Evolutionary conservation across 352 stramenopile species (phyloP), one percentile per base, ranked within the genome.

Genomic region (Halophytophthora polymorphica): DNA sequence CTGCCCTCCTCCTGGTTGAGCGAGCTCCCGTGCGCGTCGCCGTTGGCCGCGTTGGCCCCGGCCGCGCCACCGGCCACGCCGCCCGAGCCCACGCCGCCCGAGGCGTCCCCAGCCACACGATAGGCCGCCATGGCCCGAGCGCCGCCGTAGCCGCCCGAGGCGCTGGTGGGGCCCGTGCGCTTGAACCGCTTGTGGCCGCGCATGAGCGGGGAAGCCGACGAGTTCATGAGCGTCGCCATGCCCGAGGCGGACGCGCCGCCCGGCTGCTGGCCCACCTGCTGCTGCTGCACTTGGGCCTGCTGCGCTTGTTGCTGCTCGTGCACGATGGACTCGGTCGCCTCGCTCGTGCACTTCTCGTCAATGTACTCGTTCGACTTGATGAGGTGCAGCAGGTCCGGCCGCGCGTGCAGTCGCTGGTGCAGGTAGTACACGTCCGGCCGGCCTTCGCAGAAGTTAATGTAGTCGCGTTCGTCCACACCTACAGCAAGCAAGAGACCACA

Each of bases 321-420:
- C 1, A 58, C 66, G 34, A 79, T 76, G 3, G 58, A 67, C 29
- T 83, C 69, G 4, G 73, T 73, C 15, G 73, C 66, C 25, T 88
- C 80, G 48, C 69, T 88, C 2, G 73, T 82, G 36, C 64, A 76
- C 42, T 88, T 87, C 45, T 88, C 80, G 34, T 87, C 80, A 54
- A 88, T 88, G 48, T 89, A 91, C 50, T 91, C 80, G 44, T 88
- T 88, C 18, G 80, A 91, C 59, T 88, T 87, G 64, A 91, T 88
- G 34, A 89, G 35, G 56, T 91, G 80, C 42, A 91, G 45, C 47
- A 91, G 50, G 49, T 91, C 80, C 7, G 80, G 80, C 1, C 80
- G 77, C 8, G 77, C 69, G 42, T 91, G 80, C 45, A 91, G 56
- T 14, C 80, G 72, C 57, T 91, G 80, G 57, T 91, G 80, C 21